Evolutionary conservation across 23 red algal species (phyloP), one percentile per base, ranked within the genome.

Genomic region (Gracilaria domingensis): DNA sequence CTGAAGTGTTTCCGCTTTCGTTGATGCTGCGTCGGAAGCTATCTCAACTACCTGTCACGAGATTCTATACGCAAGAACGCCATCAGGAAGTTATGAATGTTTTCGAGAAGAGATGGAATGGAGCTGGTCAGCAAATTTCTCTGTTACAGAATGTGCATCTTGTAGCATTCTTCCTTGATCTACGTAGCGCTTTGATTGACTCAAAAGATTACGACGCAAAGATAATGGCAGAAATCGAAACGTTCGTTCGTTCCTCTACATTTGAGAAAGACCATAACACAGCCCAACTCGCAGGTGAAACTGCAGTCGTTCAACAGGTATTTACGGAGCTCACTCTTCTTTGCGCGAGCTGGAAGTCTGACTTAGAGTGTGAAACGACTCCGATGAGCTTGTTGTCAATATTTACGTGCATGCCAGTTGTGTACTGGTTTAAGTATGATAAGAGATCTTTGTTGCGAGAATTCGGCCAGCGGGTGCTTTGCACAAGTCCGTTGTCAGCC

Each of bases 391-490:
- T 5, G 0, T 42, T 73, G 12, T 44, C 38, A 2, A 44, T 44
- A 17, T 37, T 40, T 44, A 37, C 20, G 9, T 40, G 12, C 0
- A 73, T 73, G 67, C 67, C 67, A 2, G 67, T 40, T 3, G 2
- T 73, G 8, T 73, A 73, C 35, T 73, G 67, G 35, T 40, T 73
- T 8, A 23, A 73, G 28, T 40, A 40, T 0, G 2, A 73, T 8
- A 73, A 44, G 35, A 12, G 11, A 2, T 73, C 67, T 44, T 5
- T 44, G 18, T 40, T 73, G 34, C 34, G 67, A 9, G 14, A 8
- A 0, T 85, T 85, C 48, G 81, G 25, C 0, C 25, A 47, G 30
- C 57, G 81, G 28, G 47, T 48, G 33, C 21, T 85, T 14, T 85
- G 55, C 36, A 36, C 48, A 70, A 66, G 37, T 25, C 81, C 59